Evolutionary conservation across 768 basidiomycete species (phyloP).

Genomic region (Phanerochaete sordida): DNA sequence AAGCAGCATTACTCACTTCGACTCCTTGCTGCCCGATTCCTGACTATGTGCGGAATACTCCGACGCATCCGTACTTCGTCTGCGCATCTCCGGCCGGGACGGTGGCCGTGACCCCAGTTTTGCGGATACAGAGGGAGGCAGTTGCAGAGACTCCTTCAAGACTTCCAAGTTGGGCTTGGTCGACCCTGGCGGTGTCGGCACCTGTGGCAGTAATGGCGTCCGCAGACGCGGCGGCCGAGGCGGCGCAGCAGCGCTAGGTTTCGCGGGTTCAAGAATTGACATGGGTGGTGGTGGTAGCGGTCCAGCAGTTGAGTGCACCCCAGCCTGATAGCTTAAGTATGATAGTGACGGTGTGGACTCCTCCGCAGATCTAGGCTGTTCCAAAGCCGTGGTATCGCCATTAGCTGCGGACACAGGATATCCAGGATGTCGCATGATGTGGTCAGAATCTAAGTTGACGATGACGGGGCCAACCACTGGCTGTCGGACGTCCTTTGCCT

Average conservation of each 20-base stretch:
- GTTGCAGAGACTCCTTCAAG: slow-evolving; percentile 56
- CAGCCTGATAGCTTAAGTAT: slow-evolving; percentile 63
- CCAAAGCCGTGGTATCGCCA: neutral
- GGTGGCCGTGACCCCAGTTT: slow-evolving; percentile 30
- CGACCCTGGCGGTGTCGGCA: slow-evolving; percentile 7
- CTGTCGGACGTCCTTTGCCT: slow-evolving; percentile 53
- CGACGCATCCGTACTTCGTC: neutral
- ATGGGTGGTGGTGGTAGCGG: slow-evolving; percentile 71
- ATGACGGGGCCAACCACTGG: slow-evolving; percentile 65
- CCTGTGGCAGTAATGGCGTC: slow-evolving; percentile 27
- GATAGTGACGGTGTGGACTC: slow-evolving; percentile 22
- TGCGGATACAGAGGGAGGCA: slow-evolving; percentile 44
- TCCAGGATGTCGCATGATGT: neutral
- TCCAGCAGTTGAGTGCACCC: slow-evolving; percentile 66
- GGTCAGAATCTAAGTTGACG: slow-evolving; percentile 38
- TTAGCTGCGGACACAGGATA: neutral
- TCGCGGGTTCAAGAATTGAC: slow-evolving; percentile 39
- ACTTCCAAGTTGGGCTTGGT: slow-evolving; percentile 42
- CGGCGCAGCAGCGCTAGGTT: slow-evolving; percentile 47
- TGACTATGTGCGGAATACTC: neutral
- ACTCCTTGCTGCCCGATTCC: slow-evolving; percentile 21
- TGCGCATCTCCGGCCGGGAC: slow-evolving; percentile 18
- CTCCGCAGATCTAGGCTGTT: slow-evolving; percentile 15
- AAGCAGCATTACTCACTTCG: slow-evolving; percentile 10
- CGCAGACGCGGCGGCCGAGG: slow-evolving; percentile 47